Conservation (phyloP, 2,329 filamentous ascomycete species). For the Plectosphaerella sp. region DNA sequence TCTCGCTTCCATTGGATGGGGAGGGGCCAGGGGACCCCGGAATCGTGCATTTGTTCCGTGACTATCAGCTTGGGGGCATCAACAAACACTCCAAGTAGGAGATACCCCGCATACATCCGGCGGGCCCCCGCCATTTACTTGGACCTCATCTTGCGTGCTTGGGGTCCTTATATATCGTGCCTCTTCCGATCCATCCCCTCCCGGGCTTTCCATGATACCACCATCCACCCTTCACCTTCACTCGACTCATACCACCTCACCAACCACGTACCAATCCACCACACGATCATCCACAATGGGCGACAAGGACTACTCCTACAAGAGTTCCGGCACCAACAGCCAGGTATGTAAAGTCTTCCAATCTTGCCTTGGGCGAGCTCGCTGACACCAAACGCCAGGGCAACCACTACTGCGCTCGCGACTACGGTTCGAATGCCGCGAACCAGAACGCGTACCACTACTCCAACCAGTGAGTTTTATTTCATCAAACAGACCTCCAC, state of each 20-base stretch:
- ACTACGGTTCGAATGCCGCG: slow-evolving; percentile 52
- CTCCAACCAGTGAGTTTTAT: slow-evolving; percentile 50
- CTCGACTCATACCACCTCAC: not conserved
- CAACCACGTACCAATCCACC: not conserved
- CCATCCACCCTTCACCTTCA: not conserved
- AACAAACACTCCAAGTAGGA: no score
- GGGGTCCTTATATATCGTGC: no score
- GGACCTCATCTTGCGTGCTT: no score
- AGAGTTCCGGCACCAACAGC: slow-evolving; percentile 56
- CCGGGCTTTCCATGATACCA: no score
- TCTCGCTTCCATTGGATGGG: no score
- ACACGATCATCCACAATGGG: slow-evolving; percentile 10
- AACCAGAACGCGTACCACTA: slow-evolving; percentile 64
- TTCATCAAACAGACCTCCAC: not conserved
- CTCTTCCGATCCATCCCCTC: no score
- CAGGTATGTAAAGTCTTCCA: slow-evolving; percentile 36
- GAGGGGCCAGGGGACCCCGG: no score
- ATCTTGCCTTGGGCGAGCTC: not conserved
- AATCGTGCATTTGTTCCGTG: no score
- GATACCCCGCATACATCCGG: no score
- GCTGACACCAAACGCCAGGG: slow-evolving; percentile 38
- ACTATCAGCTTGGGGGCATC: no score
- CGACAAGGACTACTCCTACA: slow-evolving; percentile 32
- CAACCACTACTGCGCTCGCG: slow-evolving; percentile 63
- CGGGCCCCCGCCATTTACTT: no score